phyloP scores from a whole-genome alignment of 176 grass and related monocot genomes.

The Pontederia crassipes region DNA sequence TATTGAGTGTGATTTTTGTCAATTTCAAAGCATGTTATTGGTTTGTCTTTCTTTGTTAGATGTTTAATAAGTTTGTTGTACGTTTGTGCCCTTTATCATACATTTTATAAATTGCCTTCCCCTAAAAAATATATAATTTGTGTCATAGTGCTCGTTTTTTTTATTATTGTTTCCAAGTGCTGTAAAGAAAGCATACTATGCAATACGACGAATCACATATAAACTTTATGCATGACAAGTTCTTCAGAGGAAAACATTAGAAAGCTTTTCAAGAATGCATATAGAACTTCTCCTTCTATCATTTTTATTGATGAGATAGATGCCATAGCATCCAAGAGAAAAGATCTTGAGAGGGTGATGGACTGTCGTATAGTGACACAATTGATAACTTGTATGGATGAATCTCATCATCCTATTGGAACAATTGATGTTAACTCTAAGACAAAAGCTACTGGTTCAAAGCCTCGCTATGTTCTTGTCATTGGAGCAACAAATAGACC shows the following conservation, averaged over 20 bases:
- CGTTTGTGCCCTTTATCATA: too few species aligned
- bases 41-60: too few species aligned
- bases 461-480: conserved; percentile 79
- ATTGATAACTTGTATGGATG: conserved; percentile 95
- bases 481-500: conserved; percentile 97
- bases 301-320: conserved; percentile 97
- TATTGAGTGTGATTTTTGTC: too few species aligned
- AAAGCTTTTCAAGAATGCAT: conserved; percentile 80
- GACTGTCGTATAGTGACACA: conserved; percentile 84
- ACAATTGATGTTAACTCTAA: conserved; percentile 8
- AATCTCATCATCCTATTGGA: conserved; percentile 54
- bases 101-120: too few species aligned
- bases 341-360: conserved; percentile 79
- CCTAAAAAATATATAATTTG: too few species aligned
- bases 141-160: too few species aligned
- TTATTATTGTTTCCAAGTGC: too few species aligned
- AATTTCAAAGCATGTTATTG: too few species aligned
- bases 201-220: background rate
- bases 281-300: conserved; percentile 82
- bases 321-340: conserved; percentile 95
- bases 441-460: conserved; percentile 45
- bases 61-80: too few species aligned
- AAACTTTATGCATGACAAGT: conserved; percentile 29
- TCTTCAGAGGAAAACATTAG: conserved; percentile 90
- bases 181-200: background rate